Conservation (phyloP, 108 stramenopile species). For the Nannochloropsis gaditana region DNA sequence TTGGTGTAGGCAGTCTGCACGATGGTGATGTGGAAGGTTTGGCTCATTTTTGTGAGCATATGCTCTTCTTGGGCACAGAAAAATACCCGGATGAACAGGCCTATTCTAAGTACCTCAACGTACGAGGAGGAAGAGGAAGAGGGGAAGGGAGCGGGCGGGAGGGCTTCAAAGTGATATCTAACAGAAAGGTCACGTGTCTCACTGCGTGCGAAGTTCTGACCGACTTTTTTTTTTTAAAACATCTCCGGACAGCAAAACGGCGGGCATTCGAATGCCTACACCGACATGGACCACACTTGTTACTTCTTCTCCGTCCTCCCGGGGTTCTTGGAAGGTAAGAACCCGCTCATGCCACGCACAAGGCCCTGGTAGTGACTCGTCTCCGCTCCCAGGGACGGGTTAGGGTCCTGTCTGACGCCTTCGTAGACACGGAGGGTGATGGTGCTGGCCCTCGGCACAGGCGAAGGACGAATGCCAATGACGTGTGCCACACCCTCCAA, state of each 20-base stretch:
- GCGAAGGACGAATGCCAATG: too few relatives aligned
- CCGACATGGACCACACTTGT: constrained; percentile 76
- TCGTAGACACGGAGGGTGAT: too few relatives aligned
- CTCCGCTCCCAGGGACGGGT: too few relatives aligned
- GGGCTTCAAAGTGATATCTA: too few relatives aligned
- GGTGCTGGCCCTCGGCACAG: too few relatives aligned
- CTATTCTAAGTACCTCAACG: neutral
- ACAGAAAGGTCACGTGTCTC: too few relatives aligned
- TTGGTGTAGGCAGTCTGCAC: constrained; percentile 32
- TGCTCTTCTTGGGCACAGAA: constrained; percentile 79
- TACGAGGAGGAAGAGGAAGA: neutral
- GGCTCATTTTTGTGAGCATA: constrained; percentile 74
- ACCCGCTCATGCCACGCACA: too few relatives aligned
- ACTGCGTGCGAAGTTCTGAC: too few relatives aligned
- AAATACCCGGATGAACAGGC: constrained; percentile 23
- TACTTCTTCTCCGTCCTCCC: constrained; percentile 86
- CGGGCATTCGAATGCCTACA: constrained; percentile 91
- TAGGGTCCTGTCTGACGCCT: too few relatives aligned
- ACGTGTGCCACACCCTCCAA: too few relatives aligned
- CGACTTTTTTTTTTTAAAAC: neutral
- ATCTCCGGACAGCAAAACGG: constrained; percentile 55
- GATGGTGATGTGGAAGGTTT: constrained; percentile 39
- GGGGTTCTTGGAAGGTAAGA: constrained; percentile 50
- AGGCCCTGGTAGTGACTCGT: too few relatives aligned
- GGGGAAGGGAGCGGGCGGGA: neutral